Conservation (phyloP, 148 eudicot species). For the Silene conica region DNA sequence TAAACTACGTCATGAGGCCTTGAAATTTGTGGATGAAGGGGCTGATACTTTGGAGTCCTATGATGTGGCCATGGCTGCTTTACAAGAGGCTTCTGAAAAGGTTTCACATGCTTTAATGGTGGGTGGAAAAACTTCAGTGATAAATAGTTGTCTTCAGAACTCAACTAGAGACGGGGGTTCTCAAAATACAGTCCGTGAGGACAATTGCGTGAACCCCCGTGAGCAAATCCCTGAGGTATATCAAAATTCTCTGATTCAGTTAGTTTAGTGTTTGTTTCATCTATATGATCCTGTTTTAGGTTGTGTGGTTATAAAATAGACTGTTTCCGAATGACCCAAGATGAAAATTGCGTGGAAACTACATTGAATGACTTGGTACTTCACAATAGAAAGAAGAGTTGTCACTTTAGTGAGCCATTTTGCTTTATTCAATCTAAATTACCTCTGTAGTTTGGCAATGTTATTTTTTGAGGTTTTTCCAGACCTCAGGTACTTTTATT, state of each 20-base stretch:
- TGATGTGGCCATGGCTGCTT: constrained; percentile 45
- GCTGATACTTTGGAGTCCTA: constrained; percentile 39
- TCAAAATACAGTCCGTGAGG: constrained; percentile 16
- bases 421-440: too few relatives aligned
- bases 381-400: too few relatives aligned
- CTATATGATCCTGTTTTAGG: background rate
- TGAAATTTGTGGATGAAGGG: constrained; percentile 49
- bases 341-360: too few relatives aligned
- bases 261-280: background rate
- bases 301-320: too few relatives aligned
- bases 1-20: constrained; percentile 44
- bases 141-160: constrained; percentile 25
- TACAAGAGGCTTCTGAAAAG: constrained; percentile 43
- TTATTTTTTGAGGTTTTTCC: too few relatives aligned
- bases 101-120: constrained; percentile 29
- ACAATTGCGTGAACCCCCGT: constrained; percentile 10
- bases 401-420: too few relatives aligned
- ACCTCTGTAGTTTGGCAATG: too few relatives aligned
- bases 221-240: constrained; percentile 37
- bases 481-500: too few relatives aligned
- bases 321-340: too few relatives aligned
- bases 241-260: background rate
- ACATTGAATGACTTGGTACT: too few relatives aligned
- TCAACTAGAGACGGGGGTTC: constrained; percentile 14
- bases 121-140: constrained; percentile 26